Evolutionary conservation across 768 basidiomycete species (phyloP), one percentile per base, ranked within the genome.

Genomic region (Dictyophora rubrovolvata): DNA sequence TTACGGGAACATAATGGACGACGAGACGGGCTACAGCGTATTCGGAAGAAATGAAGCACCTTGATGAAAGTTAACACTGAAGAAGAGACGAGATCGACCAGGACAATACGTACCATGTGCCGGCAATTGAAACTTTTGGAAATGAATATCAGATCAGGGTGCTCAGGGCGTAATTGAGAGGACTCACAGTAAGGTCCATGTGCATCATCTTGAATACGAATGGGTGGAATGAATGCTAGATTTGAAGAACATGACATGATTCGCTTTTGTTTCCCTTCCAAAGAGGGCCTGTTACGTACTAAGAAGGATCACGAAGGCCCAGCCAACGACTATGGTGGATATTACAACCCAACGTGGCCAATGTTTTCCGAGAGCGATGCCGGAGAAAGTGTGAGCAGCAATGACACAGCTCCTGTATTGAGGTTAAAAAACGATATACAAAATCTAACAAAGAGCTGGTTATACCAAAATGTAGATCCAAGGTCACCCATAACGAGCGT

Each of bases 21-120:
- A 23, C 50, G 9, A 59, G 50, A 20, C 57, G 49, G 9, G 57
- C 22, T 42, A 59, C 52, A 8, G 57, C 57, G 50, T 59, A 59
- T 34, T 51, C 34, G 16, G 57, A 59, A 21, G 57, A 51, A n/a
- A 59, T 59, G 14, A 59, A 59, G 23, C 57, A 59, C 57, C 57
- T 51, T 18, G 18, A 1, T 2, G 2, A 17, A 16, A 23, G 8
- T 18, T n/a, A 48, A 2, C 6, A 21, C n/a, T n/a, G n/a, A n/a
- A n/a, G 33, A 21, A 22, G 9, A 42, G 20, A 48, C 7, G 9
- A 57, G 20, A 8, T 42, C 14, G 11, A 42, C 42, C 2, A 22
- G 33, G 23, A 17, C 20, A 8, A 7, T 42, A 42, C 42, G 2
- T 14, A 56, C 55, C 55, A 56, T 23, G 55, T 56, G 17, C 55